phyloP scores from a whole-genome alignment of 768 basidiomycete species.

The Hydnomerulius pinastri region DNA sequence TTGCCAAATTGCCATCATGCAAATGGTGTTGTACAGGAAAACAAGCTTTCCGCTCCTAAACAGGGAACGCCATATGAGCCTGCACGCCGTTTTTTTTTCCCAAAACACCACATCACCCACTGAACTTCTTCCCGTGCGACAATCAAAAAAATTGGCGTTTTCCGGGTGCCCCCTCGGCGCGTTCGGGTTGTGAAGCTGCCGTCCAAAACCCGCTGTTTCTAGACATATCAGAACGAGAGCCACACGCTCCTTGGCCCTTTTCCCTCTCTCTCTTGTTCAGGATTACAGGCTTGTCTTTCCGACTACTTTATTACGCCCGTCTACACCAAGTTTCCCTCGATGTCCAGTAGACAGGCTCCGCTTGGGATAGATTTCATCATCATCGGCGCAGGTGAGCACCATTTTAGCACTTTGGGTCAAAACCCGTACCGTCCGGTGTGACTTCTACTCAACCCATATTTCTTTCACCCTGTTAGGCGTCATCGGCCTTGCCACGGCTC shows the following conservation, averaged over 20 bases:
- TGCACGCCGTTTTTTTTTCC: background rate
- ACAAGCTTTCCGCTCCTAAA: slow-evolving; percentile 2
- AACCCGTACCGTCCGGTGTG: background rate
- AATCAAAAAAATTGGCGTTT: slow-evolving; percentile 9
- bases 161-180: background rate
- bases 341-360: slow-evolving; percentile 24
- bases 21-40: background rate
- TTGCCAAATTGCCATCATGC: background rate
- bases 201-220: slow-evolving; percentile 20
- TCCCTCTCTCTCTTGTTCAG: background rate
- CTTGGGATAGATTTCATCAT: slow-evolving; percentile 34
- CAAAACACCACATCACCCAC: background rate
- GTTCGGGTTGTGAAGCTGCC: slow-evolving; percentile 5
- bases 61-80: slow-evolving; percentile 5
- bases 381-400: slow-evolving; percentile 28
- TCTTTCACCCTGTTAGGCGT: slow-evolving; percentile 32
- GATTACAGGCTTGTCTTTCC: background rate
- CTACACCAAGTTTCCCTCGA: slow-evolving; percentile 3
- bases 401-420: background rate
- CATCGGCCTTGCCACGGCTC: slow-evolving; percentile 59
- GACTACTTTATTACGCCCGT: background rate
- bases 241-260: background rate
- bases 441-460: background rate
- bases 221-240: background rate
- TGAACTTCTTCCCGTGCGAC: slow-evolving; percentile 19